Conservation (phyloP, 768 basidiomycete species). For the Calocera viscosa region DNA sequence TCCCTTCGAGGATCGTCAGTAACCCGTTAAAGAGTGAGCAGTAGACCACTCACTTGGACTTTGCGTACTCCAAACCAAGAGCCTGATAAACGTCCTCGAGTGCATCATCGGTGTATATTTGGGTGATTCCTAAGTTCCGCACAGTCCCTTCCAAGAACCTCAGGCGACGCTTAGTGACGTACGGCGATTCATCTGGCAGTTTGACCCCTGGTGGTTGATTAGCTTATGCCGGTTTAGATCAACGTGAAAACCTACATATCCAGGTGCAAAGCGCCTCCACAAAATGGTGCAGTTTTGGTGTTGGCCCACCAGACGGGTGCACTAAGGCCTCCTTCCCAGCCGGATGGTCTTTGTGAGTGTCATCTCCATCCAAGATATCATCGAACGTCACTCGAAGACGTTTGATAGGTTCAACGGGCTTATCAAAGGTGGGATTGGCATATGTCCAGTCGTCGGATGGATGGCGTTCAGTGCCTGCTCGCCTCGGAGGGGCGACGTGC, state of each 20-base stretch:
- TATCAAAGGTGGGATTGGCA: background rate
- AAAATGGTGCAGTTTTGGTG: background rate
- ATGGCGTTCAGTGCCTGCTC: background rate
- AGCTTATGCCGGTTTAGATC: background rate
- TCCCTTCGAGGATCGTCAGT: background rate
- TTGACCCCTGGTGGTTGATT: background rate
- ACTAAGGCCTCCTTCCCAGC: background rate
- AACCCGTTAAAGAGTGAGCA: background rate
- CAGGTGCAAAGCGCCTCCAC: slow-evolving; percentile 1
- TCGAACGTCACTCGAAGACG: background rate
- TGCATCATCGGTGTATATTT: background rate
- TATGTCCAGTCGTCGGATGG: background rate
- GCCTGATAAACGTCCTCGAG: background rate
- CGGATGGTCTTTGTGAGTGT: slow-evolving; percentile 1
- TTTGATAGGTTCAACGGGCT: background rate
- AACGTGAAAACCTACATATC: background rate
- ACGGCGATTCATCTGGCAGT: background rate
- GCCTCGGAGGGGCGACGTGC: background rate
- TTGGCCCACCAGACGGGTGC: background rate
- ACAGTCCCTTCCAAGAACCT: background rate
- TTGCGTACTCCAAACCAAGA: background rate
- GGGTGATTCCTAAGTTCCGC: background rate
- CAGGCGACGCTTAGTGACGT: background rate
- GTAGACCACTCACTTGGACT: background rate
- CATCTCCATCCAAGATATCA: background rate